Evolutionary conservation across 768 basidiomycete species (phyloP), one percentile per base, ranked within the genome.

Genomic region (Rhizopogon vinicolor): DNA sequence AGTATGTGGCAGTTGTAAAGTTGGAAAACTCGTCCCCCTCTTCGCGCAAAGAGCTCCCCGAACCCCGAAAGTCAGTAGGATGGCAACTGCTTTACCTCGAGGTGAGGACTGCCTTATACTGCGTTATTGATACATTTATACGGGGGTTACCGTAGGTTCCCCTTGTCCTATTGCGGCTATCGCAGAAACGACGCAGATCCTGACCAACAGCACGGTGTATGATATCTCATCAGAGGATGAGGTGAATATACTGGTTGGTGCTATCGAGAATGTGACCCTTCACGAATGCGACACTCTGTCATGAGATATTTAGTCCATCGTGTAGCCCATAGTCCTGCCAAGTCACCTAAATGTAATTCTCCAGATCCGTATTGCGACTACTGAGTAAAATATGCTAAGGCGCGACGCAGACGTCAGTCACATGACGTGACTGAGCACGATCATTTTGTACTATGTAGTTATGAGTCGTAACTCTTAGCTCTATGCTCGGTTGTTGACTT

Each of bases 1-100:
- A 90, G 89, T 82, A 2, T 91, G 89, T 58, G 86, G 86, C 14
- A 76, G 72, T 1, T 91, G 89, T 63, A 81, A 77, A 63, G 73
- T 69, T 44, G 87, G 88, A 7, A 76, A 68, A 51, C 76, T 90
- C 8, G 61, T 78, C 10, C 82, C 88, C 10, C 71, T 83, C 19
- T 89, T 89, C 65, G 62, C 65, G 18, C 71, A 75, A 43, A 73
- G 69, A 41, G 61, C 67, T 3, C 65, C 62, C 51, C 72, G 53
- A 59, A 67, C 68, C 8, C 68, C 75, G 4, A 74, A 72, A 54
- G 67, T 67, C 25, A 74, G 78, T 59, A 74, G 72, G 43, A 71
- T 78, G 68, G 80, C 79, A 5, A 70, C 78, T 29, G 64, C 63
- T 22, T 76, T 69, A 53, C 64, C 76, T 29, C 76, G 74, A 73